Evolutionary conservation across 164 flowering plant genomes (phyloP).

Genomic region (Magnolia changhungtana): DNA sequence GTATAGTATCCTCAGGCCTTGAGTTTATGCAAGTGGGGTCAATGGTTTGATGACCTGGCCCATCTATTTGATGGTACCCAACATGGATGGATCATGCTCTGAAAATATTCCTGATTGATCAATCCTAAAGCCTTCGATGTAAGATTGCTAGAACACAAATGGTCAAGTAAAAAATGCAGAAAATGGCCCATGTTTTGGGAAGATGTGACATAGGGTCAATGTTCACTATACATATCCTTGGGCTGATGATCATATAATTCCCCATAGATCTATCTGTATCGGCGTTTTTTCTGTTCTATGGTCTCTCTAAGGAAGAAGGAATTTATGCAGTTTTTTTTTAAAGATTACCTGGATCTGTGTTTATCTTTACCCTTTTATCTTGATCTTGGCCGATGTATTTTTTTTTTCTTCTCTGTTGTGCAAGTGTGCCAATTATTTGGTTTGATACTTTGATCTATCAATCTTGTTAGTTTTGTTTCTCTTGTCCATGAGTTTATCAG

Average conservation of each 20-base stretch:
- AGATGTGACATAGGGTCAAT: too few species aligned
- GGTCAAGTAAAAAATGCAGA: too few species aligned
- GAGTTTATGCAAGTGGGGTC: neutral
- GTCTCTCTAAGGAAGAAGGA: neutral
- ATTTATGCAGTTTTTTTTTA: neutral
- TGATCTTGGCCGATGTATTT: neutral
- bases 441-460: neutral
- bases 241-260: neutral
- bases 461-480: neutral
- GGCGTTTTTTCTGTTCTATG: neutral
- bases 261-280: neutral
- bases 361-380: neutral
- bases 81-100: neutral
- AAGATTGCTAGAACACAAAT: too few species aligned
- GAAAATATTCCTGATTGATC: too few species aligned
- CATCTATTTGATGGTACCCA: neutral
- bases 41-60: neutral
- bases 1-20: neutral
- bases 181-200: too few species aligned
- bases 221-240: too few species aligned
- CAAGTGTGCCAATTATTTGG: too few species aligned
- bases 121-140: too few species aligned
- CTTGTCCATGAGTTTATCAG: neutral
- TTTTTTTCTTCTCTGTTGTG: neutral
- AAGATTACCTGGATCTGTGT: neutral